Evolutionary conservation across 805 yeast species (phyloP), one percentile per base, ranked within the genome.

Genomic region (Phaffomyces thermotolerans): DNA sequence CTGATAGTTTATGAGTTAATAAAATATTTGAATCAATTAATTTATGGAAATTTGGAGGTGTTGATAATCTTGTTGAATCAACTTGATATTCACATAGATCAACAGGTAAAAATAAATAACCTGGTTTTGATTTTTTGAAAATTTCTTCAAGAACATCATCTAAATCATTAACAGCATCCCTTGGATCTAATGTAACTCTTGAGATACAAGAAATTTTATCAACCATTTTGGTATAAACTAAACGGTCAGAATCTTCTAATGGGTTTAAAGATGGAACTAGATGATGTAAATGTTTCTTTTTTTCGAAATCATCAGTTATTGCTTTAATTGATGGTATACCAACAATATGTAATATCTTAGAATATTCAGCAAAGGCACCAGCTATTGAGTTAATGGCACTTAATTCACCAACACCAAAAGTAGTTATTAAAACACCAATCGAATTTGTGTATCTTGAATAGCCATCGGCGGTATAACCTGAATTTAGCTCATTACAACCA

Each of bases 391-490:
- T 87, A 48, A 87, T 57, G 3, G 95, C 95, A 46, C 88, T 78
- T 49, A 87, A 71, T 60, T 88, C 96, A 45, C 96, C 96, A 15
- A 88, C 96, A 40, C 96, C 96, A 62, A 72, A 85, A 4, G 96
- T 88, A 4, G 70, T 65, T 43, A 77, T 63, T 34, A 78, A 61
- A 18, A 79, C 88, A 42, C 88, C 86, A 7, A 84, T 73, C n/a
- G 76, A 73, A 39, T 72, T 68, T 25, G 80, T 71, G 36, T 69
- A 68, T 48, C 91, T 73, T 17, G 93, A 78, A 56, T 86, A 90
- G 6, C 96, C 97, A 61, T 90, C 96, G 8, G 91, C 90, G 6
- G 93, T 80, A 59, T 90, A 89, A 8, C 95, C 93, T 4, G 93
- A 82, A 58, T 89, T 90, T 50, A 89, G 71, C 66, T 89, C 97